Conservation (phyloP, 164 flowering plant species). For the grape (Vitis vinifera) region ASM3070453v1 NC_081821.1:9184501-9185000, state of each 20-base stretch:
- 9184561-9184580: no score
- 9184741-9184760: constrained; percentile 79
- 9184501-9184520: no score
- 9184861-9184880: neutral
- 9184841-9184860: neutral
- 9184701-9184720: constrained; percentile 75
- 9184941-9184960: neutral
- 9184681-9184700: constrained; percentile 86
- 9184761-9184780: constrained; percentile 85
- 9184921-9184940: constrained; percentile 17
- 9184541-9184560: no score
- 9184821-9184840: constrained; percentile 32
- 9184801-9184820: constrained; percentile 43
- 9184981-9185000: constrained; percentile 7
- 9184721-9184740: constrained; percentile 81
- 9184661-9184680: constrained; percentile 82
- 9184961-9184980: constrained; percentile 1
- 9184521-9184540: no score
- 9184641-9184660: constrained; percentile 80
- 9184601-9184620: constrained; percentile 5
- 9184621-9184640: constrained; percentile 86
- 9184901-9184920: constrained; percentile 10
- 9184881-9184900: constrained; percentile 9
- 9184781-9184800: constrained; percentile 48
- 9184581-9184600: neutral